These are phyloP conservation scores for Pseudogymnoascus sp. DNA, from an alignment of 2,329 filamentous ascomycete genomes.

Conservation along the genomic window DNA sequence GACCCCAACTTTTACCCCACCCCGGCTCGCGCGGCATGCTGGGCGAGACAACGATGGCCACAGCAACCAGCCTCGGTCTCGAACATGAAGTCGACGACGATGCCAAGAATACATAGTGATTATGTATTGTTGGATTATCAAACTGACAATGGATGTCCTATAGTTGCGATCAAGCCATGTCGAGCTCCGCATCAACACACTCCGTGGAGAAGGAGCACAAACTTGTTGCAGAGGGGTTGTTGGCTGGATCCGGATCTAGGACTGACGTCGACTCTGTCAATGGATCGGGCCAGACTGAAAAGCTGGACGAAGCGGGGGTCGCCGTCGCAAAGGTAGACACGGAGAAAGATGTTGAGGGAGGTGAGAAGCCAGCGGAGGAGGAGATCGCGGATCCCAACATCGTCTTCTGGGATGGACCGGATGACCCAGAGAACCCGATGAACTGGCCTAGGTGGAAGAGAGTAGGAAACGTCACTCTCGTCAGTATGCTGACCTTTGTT, in stretches of 20 bases:
- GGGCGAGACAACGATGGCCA: neutral
- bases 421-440: conserved; percentile 24
- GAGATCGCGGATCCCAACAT: conserved; percentile 15
- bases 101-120: neutral
- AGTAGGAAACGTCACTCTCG: conserved; percentile 20
- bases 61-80: neutral
- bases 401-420: conserved; percentile 21
- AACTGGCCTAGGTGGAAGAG: conserved; percentile 23
- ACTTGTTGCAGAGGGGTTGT: neutral
- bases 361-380: neutral
- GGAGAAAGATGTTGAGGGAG: neutral
- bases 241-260: neutral
- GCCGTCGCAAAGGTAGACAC: neutral
- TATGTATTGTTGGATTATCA: neutral
- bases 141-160: neutral
- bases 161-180: neutral
- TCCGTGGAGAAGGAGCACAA: conserved; percentile 2
- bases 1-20: conserved; percentile 1
- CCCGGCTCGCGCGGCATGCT: neutral
- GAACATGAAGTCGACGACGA: neutral
- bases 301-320: neutral
- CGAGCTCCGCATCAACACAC: neutral
- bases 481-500: conserved; percentile 19
- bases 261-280: neutral
- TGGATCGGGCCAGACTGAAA: neutral